Conservation (phyloP, 345 rosid genomes). For the Aquilaria yunnanensis region DNA sequence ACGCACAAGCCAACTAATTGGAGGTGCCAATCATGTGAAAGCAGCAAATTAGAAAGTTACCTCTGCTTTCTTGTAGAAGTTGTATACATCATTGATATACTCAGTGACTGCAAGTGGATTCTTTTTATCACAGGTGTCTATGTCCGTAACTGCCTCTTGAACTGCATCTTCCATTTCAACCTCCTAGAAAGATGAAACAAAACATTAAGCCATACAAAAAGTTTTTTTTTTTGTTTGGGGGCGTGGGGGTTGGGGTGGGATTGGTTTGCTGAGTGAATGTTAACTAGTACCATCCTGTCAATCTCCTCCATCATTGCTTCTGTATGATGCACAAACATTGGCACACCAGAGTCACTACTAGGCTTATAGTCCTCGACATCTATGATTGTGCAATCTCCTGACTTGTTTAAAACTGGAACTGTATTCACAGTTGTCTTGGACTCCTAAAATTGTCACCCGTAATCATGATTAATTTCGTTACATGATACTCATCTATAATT, state of each 20-base stretch:
- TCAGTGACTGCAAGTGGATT: constrained; percentile 80
- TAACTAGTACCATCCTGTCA: constrained; percentile 62
- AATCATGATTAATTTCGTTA: background rate
- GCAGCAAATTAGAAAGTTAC: constrained; percentile 20
- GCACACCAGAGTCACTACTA: constrained; percentile 45
- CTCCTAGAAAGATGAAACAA: constrained; percentile 42
- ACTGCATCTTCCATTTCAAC: constrained; percentile 78
- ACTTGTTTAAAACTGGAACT: constrained; percentile 23
- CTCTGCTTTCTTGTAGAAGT: constrained; percentile 73
- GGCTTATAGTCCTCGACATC: constrained; percentile 45
- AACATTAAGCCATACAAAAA: background rate
- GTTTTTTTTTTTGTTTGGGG: background rate
- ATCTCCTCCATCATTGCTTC: constrained; percentile 88
- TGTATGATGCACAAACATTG: constrained; percentile 85
- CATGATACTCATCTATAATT: too few relatives aligned
- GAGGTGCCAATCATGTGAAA: background rate
- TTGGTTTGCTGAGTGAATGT: background rate
- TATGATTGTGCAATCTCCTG: constrained; percentile 32
- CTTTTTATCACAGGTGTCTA: constrained; percentile 61
- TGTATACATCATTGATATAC: constrained; percentile 64
- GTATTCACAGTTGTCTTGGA: constrained; percentile 27
- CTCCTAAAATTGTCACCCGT: constrained; percentile 25
- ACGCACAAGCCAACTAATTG: background rate
- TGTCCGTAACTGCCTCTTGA: constrained; percentile 53
- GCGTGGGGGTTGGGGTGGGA: constrained; percentile 5